phyloP scores from a whole-genome alignment of 768 basidiomycete species.

The Lentinula sp. region DNA sequence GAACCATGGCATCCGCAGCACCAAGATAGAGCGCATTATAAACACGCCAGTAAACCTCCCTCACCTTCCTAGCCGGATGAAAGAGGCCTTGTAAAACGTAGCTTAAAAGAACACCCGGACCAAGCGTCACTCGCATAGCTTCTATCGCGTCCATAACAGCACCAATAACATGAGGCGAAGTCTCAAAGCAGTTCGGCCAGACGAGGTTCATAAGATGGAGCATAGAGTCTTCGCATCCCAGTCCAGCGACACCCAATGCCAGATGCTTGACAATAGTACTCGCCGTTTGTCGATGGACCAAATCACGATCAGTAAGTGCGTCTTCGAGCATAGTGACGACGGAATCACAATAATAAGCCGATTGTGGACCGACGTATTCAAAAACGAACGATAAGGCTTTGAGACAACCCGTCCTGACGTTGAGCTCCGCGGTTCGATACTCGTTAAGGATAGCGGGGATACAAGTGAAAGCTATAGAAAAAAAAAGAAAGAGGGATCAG shows the following conservation, averaged over 20 bases:
- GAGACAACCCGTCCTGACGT: conserved; percentile 97
- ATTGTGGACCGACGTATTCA: conserved; percentile 97
- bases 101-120: conserved; percentile 86
- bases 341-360: conserved; percentile 94
- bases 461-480: conserved; percentile 79
- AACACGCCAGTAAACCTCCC: conserved; percentile 96
- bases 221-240: conserved; percentile 98
- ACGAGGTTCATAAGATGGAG: conserved; percentile 96
- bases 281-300: conserved; percentile 97
- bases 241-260: conserved; percentile 92
- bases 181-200: conserved; percentile 99
- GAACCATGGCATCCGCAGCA: conserved; percentile 85
- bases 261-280: conserved; percentile 98
- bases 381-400: conserved; percentile 99
- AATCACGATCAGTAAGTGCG: conserved; percentile 94
- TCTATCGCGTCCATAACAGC: conserved; percentile 98
- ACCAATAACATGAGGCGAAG: conserved; percentile 95
- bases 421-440: conserved; percentile 96
- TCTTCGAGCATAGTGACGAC: conserved; percentile 98
- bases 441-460: conserved; percentile 98
- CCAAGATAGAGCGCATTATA: conserved; percentile 95
- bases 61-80: conserved; percentile 95
- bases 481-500: conserved; percentile 10
- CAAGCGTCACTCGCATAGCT: conserved; percentile 93
- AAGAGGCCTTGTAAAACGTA: conserved; percentile 94